These are phyloP conservation scores for Coemansia sp. DNA, from an alignment of 192 early-diverging fungal genomes.

Conservation along the genomic window DNA sequence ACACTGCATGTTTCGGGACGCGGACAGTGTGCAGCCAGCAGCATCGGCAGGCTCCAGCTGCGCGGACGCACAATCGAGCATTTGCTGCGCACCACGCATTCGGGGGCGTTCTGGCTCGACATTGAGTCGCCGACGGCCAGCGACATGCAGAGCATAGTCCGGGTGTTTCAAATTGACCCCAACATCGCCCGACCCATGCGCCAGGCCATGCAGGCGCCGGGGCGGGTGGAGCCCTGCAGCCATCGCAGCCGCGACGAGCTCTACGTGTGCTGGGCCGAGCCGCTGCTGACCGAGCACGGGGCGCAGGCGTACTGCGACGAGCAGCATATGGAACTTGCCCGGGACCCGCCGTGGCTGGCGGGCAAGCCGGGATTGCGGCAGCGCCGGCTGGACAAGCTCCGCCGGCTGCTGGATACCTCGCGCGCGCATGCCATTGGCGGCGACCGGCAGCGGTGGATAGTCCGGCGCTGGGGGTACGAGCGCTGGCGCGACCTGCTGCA, in stretches of 20 bases:
- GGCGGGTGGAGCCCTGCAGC: not conserved
- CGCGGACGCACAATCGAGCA: conserved; percentile 3
- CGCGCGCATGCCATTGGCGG: not conserved
- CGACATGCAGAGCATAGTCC: not conserved
- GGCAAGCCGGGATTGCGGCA: not conserved
- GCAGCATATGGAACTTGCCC: not conserved
- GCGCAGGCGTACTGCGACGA: too few species aligned
- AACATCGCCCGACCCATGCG: not conserved
- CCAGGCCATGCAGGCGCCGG: not conserved
- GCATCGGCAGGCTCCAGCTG: not conserved
- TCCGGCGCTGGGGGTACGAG: not conserved
- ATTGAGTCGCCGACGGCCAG: not conserved
- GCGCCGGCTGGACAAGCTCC: not conserved
- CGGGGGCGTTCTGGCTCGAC: conserved; percentile 4
- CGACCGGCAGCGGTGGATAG: not conserved
- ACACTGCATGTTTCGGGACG: conserved; percentile 2
- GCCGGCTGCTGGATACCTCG: not conserved
- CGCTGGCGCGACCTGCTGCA: not conserved
- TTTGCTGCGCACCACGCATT: not conserved
- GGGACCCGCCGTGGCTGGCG: not conserved
- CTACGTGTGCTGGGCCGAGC: conserved; percentile 6
- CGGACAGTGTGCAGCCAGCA: not conserved
- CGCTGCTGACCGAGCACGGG: not conserved
- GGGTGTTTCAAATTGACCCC: conserved; percentile 1
- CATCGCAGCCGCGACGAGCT: not conserved